These are phyloP conservation scores for Lagenidium giganteum DNA, from an alignment of 352 stramenopile species.

Conservation along the genomic window DNA sequence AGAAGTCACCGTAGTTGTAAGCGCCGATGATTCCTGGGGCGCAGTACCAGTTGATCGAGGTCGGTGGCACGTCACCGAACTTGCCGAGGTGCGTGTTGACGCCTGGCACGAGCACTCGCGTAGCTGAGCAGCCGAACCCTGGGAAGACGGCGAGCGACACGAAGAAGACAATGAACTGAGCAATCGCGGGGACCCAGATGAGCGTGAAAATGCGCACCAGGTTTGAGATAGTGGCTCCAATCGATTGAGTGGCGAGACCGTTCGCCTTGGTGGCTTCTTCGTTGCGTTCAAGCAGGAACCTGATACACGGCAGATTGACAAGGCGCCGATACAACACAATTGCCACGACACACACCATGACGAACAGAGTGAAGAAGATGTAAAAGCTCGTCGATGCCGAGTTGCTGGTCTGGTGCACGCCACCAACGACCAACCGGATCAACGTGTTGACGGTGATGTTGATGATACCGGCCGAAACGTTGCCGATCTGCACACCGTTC, in stretches of 20 bases:
- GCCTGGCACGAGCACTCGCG: slow-evolving; percentile 21
- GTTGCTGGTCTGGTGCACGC: slow-evolving; percentile 28
- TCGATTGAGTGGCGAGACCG: slow-evolving; percentile 21
- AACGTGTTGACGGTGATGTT: slow-evolving; percentile 54
- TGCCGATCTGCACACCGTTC: slow-evolving; percentile 63
- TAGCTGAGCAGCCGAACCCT: slow-evolving; percentile 43
- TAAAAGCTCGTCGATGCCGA: slow-evolving; percentile 40
- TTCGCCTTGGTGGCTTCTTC: slow-evolving; percentile 22
- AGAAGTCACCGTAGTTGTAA: slow-evolving; percentile 66
- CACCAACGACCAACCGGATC: slow-evolving; percentile 41
- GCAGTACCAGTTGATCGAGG: too few species aligned
- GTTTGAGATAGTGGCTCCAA: slow-evolving; percentile 29
- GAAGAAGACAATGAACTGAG: slow-evolving; percentile 60
- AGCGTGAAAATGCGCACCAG: slow-evolving; percentile 39
- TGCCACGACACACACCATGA: slow-evolving; percentile 39
- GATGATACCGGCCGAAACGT: slow-evolving; percentile 35
- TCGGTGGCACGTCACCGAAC: too few species aligned
- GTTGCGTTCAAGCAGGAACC: slow-evolving; percentile 20
- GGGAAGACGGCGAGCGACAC: slow-evolving; percentile 46
- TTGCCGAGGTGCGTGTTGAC: too few species aligned
- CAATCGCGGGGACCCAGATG: slow-evolving; percentile 39
- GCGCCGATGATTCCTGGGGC: slow-evolving; percentile 42
- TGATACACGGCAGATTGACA: slow-evolving; percentile 28
- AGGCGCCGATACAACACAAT: slow-evolving; percentile 37
- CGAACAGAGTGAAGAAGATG: slow-evolving; percentile 52